Base-by-base conservation (phyloP, 2,329 filamentous ascomycete species). In the Samsoniella hepiali region DNA sequence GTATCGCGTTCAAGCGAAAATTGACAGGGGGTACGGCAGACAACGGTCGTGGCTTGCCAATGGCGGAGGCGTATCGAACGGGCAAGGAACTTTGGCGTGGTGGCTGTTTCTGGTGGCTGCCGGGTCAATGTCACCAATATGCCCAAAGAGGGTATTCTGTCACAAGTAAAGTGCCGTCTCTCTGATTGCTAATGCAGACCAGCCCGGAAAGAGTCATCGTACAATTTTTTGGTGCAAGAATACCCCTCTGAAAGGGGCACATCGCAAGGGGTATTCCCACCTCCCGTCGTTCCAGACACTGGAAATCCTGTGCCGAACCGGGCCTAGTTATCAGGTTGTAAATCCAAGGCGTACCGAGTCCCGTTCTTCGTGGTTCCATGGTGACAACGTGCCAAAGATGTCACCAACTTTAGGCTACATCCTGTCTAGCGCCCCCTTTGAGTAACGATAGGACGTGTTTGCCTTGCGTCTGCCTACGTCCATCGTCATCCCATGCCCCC, bases 21-120 rank as follows among this genome's bases (percentile, higher is more conserved):
- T 49, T 32, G 15, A 38, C 50, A 38, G 49, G 38, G 50, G 50
- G 49, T 54, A 45, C 58, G 58, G 50, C 49, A 60, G 36, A 36
- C 34, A 36, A 6, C 11, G 45, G 47, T 15, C 42, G 49, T 47
- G 58, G 36, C 49, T 36, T 54, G 29, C 22, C 27, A 17, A 42
- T 15, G 27, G 45, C 15, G 17, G 17, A 36, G 2, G 15, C 1
- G 5, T 5, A 17, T 45, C 10, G 8, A 34, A 47, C 2, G 9
- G 5, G 15, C 15, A 34, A 34, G 31, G n/a, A 40, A 47, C 3
- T 5, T 27, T 5, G 31, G 55, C 22, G 27, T 22, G 5, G 55
- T 45, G 54, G 31, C 44, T 42, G 34, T 44, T 22, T 11, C 36
- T 54, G 17, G 42, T 40, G 59, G 50, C 59, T 55, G 40, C 31